These are phyloP conservation scores for Lipomyces yamanashiensis DNA, from an alignment of 805 yeast genomes.

Conservation along the genomic window DNA sequence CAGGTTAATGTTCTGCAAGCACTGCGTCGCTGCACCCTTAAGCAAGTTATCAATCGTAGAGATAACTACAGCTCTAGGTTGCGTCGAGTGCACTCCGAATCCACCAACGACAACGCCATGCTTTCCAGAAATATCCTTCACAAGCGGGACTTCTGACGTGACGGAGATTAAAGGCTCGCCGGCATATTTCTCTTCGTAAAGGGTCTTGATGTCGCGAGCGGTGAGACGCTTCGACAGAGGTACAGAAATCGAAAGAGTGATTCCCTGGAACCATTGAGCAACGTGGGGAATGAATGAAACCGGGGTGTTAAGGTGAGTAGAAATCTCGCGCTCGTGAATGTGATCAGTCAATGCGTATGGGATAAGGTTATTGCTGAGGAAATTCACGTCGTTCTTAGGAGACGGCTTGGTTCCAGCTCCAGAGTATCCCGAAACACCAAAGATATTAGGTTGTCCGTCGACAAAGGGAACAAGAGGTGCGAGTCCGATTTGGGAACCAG, in stretches of 20 bases:
- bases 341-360: slow-evolving; percentile 97
- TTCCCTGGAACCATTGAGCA: slow-evolving; percentile 98
- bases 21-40: slow-evolving; percentile 99
- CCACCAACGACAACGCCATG: slow-evolving; percentile 95
- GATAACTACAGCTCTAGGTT: slow-evolving; percentile 88
- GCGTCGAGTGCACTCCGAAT: slow-evolving; percentile 86
- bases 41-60: slow-evolving; percentile 94
- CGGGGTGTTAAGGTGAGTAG: slow-evolving; percentile 71
- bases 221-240: slow-evolving; percentile 72
- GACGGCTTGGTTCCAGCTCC: slow-evolving; percentile 99
- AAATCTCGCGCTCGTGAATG: slow-evolving; percentile 93
- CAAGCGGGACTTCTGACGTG: slow-evolving; percentile 91
- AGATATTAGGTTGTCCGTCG: slow-evolving; percentile 75
- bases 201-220: slow-evolving; percentile 78
- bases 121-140: slow-evolving; percentile 86
- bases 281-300: slow-evolving; percentile 97
- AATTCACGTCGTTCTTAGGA: slow-evolving; percentile 84
- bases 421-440: slow-evolving; percentile 97
- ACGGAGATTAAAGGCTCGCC: slow-evolving; percentile 85
- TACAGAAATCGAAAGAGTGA: slow-evolving; percentile 85
- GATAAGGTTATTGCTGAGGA: slow-evolving; percentile 79
- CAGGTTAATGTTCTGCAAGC: slow-evolving; percentile 93
- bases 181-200: slow-evolving; percentile 85
- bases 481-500: slow-evolving; percentile 93
- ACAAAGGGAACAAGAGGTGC: slow-evolving; percentile 75